These are phyloP conservation scores for Leptographium radiaticola DNA, from an alignment of 2,329 filamentous ascomycete genomes.

Conservation along the genomic window DNA sequence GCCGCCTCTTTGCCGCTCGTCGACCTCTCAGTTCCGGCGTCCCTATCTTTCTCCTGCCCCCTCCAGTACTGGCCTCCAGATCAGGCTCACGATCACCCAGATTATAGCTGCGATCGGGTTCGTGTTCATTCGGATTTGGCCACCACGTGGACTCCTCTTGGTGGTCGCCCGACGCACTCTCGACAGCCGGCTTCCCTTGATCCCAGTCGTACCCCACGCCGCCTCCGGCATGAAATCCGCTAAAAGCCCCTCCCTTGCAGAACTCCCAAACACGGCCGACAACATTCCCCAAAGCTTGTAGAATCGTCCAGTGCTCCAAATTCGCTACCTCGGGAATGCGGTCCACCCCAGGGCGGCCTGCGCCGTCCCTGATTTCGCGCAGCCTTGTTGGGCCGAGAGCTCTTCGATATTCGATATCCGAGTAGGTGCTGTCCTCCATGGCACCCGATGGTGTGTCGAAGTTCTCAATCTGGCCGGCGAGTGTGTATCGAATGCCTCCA, in stretches of 20 bases:
- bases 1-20: conserved; percentile 39
- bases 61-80: no score
- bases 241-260: conserved; percentile 61
- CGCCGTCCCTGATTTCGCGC: background rate
- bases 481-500: conserved; percentile 25
- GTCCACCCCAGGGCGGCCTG: conserved; percentile 13
- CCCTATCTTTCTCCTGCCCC: background rate
- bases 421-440: conserved; percentile 42
- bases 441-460: conserved; percentile 21
- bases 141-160: no score
- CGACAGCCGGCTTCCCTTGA: conserved; percentile 7
- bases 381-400: conserved; percentile 33
- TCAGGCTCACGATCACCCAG: background rate
- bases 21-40: conserved; percentile 3
- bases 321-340: conserved; percentile 10
- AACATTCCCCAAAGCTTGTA: conserved; percentile 51
- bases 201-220: conserved; percentile 51
- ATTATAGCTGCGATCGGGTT: no score
- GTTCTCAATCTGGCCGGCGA: conserved; percentile 41
- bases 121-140: no score
- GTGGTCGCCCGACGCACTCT: no score
- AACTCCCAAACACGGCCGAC: conserved; percentile 77
- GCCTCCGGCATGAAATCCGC: conserved; percentile 76
- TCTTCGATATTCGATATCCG: conserved; percentile 41
- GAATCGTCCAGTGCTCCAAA: conserved; percentile 22